Conservation (phyloP, 2,329 filamentous ascomycete species). For the Colletotrichum chlorophyti region DNA sequence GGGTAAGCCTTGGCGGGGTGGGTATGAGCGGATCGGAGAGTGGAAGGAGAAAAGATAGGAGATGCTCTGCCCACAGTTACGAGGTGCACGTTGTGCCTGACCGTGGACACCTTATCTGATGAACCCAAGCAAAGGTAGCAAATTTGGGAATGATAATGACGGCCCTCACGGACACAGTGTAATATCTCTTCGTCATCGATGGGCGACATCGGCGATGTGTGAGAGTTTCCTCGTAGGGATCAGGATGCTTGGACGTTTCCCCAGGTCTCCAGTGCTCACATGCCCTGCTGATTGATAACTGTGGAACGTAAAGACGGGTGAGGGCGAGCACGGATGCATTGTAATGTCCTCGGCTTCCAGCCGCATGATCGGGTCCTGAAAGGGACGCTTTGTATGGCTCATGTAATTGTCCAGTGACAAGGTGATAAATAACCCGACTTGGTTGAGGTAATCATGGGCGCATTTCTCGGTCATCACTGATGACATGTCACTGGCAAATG, state of each 20-base stretch:
- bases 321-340: background rate
- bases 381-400: conserved; percentile 5
- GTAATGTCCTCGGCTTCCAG: background rate
- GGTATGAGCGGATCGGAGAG: conserved; percentile 14
- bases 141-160: too few relatives aligned
- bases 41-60: conserved; percentile 25
- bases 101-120: too few relatives aligned
- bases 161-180: too few relatives aligned
- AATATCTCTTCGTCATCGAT: background rate
- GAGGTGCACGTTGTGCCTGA: too few relatives aligned
- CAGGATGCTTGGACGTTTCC: too few relatives aligned
- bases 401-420: too few relatives aligned
- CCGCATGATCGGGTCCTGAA: too few relatives aligned
- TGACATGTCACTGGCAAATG: background rate
- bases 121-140: too few relatives aligned
- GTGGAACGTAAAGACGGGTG: background rate
- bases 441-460: background rate
- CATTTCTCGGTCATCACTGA: conserved; percentile 8
- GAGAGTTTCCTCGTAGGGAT: too few relatives aligned
- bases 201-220: conserved; percentile 10
- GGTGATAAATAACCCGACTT: background rate
- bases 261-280: too few relatives aligned
- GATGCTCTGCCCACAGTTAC: too few relatives aligned
- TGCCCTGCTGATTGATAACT: conserved; percentile 20
- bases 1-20: background rate